Evolutionary conservation across 805 yeast genomes (phyloP), one percentile per base, ranked within the genome.

Genomic region (Candida hispaniensis): DNA sequence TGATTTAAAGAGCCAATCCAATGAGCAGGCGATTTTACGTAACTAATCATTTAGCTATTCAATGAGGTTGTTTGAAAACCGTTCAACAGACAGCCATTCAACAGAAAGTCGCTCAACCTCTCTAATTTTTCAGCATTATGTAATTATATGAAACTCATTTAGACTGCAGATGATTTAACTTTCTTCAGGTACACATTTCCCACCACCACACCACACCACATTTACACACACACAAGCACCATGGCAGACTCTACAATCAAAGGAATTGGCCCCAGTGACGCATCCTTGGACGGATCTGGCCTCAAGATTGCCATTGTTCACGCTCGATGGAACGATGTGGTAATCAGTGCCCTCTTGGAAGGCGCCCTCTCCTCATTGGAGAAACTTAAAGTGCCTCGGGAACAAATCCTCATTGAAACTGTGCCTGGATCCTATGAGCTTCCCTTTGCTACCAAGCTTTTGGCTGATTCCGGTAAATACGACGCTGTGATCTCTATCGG

Each of bases 341-440:
- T 91, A 44, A 83, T 91, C 48, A 75, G 73, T 28, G 77, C 82
- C 9, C 64, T 91, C 28, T 86, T 86, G 5, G 60, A 68, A 18
- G 97, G 97, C 36, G 85, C 91, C 14, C 56, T 73, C 21, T 55
- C 61, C 18, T 70, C 71, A 54, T 60, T 86, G 52, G 45, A 49
- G 28, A 68, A 67, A 26, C 59, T 79, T 38, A 85, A 85, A 16
- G 97, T 91, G 17, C 58, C 63, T 47, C 75, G 74, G 46, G 77
- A 72, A 44, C 81, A 85, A 59, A 85, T 91, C 44, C 54, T 72
- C 39, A 61, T 86, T 36, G 91, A 83, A 57, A 64, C 86, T 6
- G 94, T 91, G 13, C 98, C 98, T 7, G 98, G 98, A 18, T 76
- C 94, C 7, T 91, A 75, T 53, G 98, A 91, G 63, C 67, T 91